Conservation (phyloP, 1,284 basidiomycete genomes). For the Ustilago tritici region DNA sequence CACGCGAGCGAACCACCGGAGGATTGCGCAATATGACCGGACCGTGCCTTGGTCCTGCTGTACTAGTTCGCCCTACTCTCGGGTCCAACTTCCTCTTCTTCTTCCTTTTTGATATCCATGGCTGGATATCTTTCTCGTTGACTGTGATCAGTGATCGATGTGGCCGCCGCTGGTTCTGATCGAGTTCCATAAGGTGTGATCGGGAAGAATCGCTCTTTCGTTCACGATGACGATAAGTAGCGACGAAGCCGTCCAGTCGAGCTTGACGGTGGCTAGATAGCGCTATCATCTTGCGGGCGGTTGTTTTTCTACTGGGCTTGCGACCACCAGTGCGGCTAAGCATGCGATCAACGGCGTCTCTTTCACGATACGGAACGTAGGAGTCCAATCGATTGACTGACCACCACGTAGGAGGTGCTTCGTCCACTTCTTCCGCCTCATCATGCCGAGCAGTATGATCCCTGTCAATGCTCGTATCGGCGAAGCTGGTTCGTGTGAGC, state of each 20-base stretch:
- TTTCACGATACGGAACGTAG: constrained; percentile 29
- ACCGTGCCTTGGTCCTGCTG: constrained; percentile 2
- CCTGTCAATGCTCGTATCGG: not conserved
- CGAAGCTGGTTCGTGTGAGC: not conserved
- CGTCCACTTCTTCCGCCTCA: constrained; percentile 26
- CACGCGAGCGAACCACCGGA: constrained; percentile 36
- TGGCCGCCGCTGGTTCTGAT: constrained; percentile 25
- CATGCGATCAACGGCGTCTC: constrained; percentile 64
- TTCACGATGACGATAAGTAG: constrained; percentile 12
- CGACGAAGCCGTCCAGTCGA: constrained; percentile 38
- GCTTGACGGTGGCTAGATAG: constrained; percentile 20
- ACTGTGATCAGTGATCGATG: not conserved
- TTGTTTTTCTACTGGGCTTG: constrained; percentile 14
- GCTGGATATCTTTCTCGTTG: constrained; percentile 17
- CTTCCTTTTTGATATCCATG: constrained; percentile 10
- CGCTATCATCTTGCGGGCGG: not conserved
- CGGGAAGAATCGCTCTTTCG: not conserved
- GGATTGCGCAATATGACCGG: constrained; percentile 33
- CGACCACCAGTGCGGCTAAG: constrained; percentile 48
- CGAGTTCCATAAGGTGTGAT: constrained; percentile 30
- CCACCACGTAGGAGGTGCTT: constrained; percentile 39
- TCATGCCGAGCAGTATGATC: not conserved
- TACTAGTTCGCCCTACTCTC: constrained; percentile 25
- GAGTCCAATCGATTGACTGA: constrained; percentile 28
- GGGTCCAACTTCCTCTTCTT: constrained; percentile 35